Evolutionary conservation across 106 monocot genomes (phyloP).

Genomic region (Dendrobium huoshanense): DNA sequence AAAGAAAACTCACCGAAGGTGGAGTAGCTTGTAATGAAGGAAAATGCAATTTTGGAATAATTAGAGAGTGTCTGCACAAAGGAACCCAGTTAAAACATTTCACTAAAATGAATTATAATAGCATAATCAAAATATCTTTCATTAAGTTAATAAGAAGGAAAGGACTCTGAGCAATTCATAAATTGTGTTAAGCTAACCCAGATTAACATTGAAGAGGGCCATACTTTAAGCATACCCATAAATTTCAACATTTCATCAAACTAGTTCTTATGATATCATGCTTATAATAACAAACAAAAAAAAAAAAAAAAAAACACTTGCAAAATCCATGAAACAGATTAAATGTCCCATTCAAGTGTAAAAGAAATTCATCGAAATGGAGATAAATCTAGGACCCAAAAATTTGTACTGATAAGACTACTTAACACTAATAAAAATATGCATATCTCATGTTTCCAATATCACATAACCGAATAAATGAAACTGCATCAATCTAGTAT

Average conservation of each 20-base stretch:
- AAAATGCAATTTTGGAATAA: conserved; percentile 83
- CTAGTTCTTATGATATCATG: background rate
- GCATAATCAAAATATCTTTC: background rate
- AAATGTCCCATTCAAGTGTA: background rate
- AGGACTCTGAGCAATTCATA: background rate
- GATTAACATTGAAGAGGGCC: background rate
- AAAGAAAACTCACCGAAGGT: conserved; percentile 46
- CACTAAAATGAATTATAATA: background rate
- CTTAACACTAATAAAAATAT: background rate
- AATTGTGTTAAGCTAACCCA: background rate
- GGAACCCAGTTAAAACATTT: background rate
- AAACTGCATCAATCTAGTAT: background rate
- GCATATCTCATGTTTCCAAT: background rate
- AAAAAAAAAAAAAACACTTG: background rate
- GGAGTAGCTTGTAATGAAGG: conserved; percentile 65
- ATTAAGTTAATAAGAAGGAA: background rate
- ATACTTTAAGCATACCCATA: background rate
- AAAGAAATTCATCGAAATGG: background rate
- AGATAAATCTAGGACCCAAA: background rate
- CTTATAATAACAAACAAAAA: background rate
- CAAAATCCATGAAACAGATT: background rate
- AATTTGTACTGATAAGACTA: background rate
- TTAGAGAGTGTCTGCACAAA: conserved; percentile 69
- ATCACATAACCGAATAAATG: background rate
- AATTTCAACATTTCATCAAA: background rate